These are phyloP conservation scores for Plenodomus lindquistii DNA, from an alignment of 2,329 filamentous ascomycete species.

Conservation along the genomic window DNA sequence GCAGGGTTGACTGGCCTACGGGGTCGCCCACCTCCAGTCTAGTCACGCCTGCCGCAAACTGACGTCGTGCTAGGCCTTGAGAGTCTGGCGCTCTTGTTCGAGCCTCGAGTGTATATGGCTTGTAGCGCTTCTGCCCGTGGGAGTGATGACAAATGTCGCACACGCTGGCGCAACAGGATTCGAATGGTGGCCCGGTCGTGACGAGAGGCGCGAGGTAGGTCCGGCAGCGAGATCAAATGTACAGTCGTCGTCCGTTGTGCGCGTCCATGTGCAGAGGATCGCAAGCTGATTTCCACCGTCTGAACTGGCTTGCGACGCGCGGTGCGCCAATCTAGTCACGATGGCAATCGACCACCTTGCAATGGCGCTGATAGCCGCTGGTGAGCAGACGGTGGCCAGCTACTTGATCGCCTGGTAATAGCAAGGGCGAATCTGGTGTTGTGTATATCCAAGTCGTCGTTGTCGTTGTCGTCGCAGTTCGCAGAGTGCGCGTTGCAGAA, in stretches of 20 bases:
- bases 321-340: neutral
- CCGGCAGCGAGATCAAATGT: neutral
- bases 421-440: neutral
- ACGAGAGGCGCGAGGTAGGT: no score
- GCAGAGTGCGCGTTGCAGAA: neutral
- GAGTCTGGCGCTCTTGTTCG: no score
- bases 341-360: neutral
- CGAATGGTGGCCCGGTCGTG: no score
- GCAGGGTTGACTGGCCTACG: conserved; percentile 7
- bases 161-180: no score
- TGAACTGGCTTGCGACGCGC: neutral
- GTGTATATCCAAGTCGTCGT: neutral
- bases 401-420: neutral
- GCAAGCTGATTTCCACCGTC: neutral
- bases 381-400: no score
- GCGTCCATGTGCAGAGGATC: neutral
- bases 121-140: no score
- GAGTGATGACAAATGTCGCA: no score
- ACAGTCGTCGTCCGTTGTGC: neutral
- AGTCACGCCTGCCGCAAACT: no score
- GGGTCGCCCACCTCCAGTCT: conserved; percentile 8
- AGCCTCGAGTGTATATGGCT: no score
- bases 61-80: no score
- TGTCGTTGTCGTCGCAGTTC: neutral
- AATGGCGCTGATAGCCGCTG: neutral